These are phyloP conservation scores for Aspergillus ibericus DNA, from an alignment of 2,329 filamentous ascomycete genomes.

Conservation along the genomic window DNA sequence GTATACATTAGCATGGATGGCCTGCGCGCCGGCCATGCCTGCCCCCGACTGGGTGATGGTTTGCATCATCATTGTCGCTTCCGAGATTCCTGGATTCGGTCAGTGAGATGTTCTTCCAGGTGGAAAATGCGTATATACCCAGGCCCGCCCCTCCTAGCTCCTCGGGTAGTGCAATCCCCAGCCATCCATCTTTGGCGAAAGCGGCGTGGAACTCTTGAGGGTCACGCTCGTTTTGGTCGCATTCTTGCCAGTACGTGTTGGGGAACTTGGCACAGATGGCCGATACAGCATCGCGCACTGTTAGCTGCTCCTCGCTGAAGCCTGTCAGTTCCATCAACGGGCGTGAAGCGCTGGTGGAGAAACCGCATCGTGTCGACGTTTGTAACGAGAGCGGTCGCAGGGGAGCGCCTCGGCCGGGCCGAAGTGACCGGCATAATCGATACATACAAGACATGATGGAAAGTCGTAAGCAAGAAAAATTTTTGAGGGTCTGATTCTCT, in stretches of 20 bases:
- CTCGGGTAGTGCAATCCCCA: slow-evolving; percentile 77
- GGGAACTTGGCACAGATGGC: slow-evolving; percentile 70
- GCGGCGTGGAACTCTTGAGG: slow-evolving; percentile 75
- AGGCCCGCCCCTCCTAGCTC: slow-evolving; percentile 71
- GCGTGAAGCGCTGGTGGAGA: slow-evolving; percentile 34
- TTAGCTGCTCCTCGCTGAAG: slow-evolving; percentile 71
- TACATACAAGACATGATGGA: slow-evolving; percentile 10
- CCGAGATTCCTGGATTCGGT: slow-evolving; percentile 58
- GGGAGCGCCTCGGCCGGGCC: neutral
- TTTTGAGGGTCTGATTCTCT: too few relatives aligned
- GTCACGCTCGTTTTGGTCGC: slow-evolving; percentile 68
- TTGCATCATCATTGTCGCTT: slow-evolving; percentile 86
- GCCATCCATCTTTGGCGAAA: slow-evolving; percentile 73
- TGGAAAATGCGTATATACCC: slow-evolving; percentile 34
- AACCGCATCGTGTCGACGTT: slow-evolving; percentile 12
- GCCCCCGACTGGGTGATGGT: slow-evolving; percentile 73
- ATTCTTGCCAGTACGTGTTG: slow-evolving; percentile 72
- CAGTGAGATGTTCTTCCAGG: too few relatives aligned
- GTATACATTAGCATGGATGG: slow-evolving; percentile 57
- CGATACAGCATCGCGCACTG: slow-evolving; percentile 68
- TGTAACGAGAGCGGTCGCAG: neutral
- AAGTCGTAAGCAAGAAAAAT: neutral
- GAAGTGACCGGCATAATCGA: neutral
- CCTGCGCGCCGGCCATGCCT: slow-evolving; percentile 68
- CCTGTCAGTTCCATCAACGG: slow-evolving; percentile 69